A percentile compares a stretch with the other conserved stretches of the same genome.
These are phyloP conservation scores for Pisolithus tinctorius DNA, from an alignment of 768 basidiomycete species.

Conservation along the genomic window DNA sequence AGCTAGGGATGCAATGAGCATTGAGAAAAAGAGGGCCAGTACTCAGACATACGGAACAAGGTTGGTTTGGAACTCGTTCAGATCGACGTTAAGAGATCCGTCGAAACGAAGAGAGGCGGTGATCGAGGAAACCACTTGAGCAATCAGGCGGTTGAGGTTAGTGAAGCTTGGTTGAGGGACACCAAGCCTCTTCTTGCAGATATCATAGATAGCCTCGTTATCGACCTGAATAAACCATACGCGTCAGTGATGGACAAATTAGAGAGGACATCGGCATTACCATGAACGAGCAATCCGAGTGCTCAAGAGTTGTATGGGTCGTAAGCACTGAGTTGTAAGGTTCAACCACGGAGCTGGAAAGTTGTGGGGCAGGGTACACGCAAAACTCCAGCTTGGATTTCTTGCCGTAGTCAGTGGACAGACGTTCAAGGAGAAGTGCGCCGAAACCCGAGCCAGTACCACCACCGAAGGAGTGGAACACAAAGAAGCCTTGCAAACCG, in stretches of 20 bases:
- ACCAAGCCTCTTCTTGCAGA: slow-evolving; percentile 93
- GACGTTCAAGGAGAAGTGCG: slow-evolving; percentile 92
- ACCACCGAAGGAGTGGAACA: slow-evolving; percentile 99
- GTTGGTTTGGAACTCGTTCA: slow-evolving; percentile 99
- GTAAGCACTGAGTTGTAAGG: slow-evolving; percentile 98
- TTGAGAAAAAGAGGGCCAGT: background rate
- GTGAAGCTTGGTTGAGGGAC: slow-evolving; percentile 82
- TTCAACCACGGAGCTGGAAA: slow-evolving; percentile 95
- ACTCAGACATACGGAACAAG: slow-evolving; percentile 75
- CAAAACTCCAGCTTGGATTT: slow-evolving; percentile 99
- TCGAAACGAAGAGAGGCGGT: slow-evolving; percentile 97
- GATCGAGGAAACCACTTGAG: slow-evolving; percentile 97
- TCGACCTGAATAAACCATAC: slow-evolving; percentile 57
- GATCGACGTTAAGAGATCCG: slow-evolving; percentile 93
- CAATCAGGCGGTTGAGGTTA: slow-evolving; percentile 94
- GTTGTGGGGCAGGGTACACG: slow-evolving; percentile 91
- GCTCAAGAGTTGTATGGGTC: slow-evolving; percentile 97
- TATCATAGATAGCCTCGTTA: slow-evolving; percentile 99
- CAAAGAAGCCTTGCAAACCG: slow-evolving; percentile 98
- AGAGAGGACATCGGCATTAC: slow-evolving; percentile 30
- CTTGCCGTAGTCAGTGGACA: slow-evolving; percentile 98
- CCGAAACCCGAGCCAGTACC: slow-evolving; percentile 99
- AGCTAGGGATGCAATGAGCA: slow-evolving; percentile 37
- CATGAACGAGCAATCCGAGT: slow-evolving; percentile 99
- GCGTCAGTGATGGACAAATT: slow-evolving; percentile 3